Evolutionary conservation across 768 basidiomycete species (phyloP), one percentile per base, ranked within the genome.

Genomic region (Hypsizygus marmoreus): DNA sequence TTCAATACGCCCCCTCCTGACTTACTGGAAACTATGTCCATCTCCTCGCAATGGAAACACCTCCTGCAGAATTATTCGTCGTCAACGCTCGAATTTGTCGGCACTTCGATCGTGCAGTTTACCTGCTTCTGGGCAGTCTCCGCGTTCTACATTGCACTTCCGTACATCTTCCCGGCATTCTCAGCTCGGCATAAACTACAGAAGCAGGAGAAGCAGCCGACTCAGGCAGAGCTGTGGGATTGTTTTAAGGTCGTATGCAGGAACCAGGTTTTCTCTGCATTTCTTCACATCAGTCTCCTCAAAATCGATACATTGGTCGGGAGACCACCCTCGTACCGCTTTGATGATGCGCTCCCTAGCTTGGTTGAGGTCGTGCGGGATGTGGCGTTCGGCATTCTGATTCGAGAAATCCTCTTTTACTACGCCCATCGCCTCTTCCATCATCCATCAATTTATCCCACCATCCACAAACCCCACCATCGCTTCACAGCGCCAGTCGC

Each of bases 401-500:
- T 59, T n/a, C 64, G 61, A 12, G 64, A 66, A 38, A 38, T 62
- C 19, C 40, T 63, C 4, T 64, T 64, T 39, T 66, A 66, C 44
- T 64, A 66, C 52, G 48, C 51, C 7, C 65, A 64, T 33, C 55
- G 63, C 19, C 40, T 59, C 17, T 49, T 66, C 19, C 65, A 66
- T 39, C 54, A 51, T 45, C 63, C 58, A 0, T 19, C 38, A 1
- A 25, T 66, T 17, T 66, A 66, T 45, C 50, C 57, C 13, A 30
- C 23, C n/a, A 54, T 64, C 28, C 65, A 66, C 51, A 66, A 66
- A 42, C 46, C 41, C 6, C 64, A 66, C 16, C 64, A 66, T 32
- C 57, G 55, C 22, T 66, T 66, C 58, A 64, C 63, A 0, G 62
- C 65, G 6, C 65, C 65, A 6, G 57, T 64, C 8, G 63, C 65